Percentiles rank a stretch among this genome's conserved stretches.
phyloP scores from a whole-genome alignment of 1,284 basidiomycete genomes.

The Exobasidium cylindrosporum region DNA sequence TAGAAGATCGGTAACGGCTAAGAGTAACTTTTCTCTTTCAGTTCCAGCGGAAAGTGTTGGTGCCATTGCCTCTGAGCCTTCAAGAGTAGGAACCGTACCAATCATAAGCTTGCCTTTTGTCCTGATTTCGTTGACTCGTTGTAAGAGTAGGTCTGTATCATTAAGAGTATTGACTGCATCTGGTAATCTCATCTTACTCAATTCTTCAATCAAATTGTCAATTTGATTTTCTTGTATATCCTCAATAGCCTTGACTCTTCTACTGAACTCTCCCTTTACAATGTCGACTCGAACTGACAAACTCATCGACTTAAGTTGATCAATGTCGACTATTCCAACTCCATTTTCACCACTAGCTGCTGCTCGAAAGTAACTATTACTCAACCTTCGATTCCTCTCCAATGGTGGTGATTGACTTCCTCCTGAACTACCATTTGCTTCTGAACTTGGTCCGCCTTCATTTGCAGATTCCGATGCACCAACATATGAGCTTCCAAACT shows the following conservation, averaged over 20 bases:
- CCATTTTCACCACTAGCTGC: conserved; percentile 26
- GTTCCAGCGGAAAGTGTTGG: conserved; percentile 14
- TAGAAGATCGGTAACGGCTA: conserved; percentile 56
- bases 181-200: conserved; percentile 68
- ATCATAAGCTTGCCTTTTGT: background rate
- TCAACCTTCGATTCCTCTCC: conserved; percentile 23
- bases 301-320: conserved; percentile 68
- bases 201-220: conserved; percentile 66
- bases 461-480: background rate
- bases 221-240: conserved; percentile 56
- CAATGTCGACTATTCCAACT: conserved; percentile 58
- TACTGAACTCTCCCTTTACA: conserved; percentile 72
- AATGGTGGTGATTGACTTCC: background rate
- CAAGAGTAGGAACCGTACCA: background rate
- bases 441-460: background rate
- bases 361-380: conserved; percentile 39
- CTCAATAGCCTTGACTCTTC: conserved; percentile 63
- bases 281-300: conserved; percentile 79
- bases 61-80: background rate
- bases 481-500: conserved; percentile 59
- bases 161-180: conserved; percentile 74
- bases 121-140: conserved; percentile 60
- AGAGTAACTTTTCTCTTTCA: conserved; percentile 67
- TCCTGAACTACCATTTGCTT: conserved; percentile 14
- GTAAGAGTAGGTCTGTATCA: conserved; percentile 65